Evolutionary conservation across 2,329 filamentous ascomycete genomes (phyloP).

Genomic region (Cryphonectria carpinicola): DNA sequence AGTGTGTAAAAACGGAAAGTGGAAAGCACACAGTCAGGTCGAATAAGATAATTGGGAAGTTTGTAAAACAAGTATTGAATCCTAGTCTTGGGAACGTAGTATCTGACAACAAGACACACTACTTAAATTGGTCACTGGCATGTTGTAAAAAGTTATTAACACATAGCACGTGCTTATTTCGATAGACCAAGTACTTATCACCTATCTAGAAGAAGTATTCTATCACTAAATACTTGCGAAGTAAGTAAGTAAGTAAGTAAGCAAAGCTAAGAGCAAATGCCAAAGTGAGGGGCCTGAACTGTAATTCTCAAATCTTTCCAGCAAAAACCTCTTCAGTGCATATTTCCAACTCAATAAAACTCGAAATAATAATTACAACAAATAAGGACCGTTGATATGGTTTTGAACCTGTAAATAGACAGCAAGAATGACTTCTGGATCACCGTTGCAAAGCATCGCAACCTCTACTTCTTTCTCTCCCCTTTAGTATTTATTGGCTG

Average conservation of each 20-base stretch:
- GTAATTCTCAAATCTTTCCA: not conserved
- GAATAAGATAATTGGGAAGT: not conserved
- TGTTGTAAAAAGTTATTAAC: not conserved
- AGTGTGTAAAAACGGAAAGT: not conserved
- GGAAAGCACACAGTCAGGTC: not conserved
- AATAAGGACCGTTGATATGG: not conserved
- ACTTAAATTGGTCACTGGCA: not conserved
- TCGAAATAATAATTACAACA: not conserved
- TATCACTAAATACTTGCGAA: not conserved
- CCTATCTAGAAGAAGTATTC: not conserved
- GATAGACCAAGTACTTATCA: not conserved
- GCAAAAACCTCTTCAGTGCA: not conserved
- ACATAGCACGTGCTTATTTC: not conserved
- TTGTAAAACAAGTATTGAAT: not conserved
- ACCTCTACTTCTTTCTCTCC: not conserved
- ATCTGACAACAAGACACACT: not conserved
- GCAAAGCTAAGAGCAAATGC: not conserved
- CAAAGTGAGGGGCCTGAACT: not conserved
- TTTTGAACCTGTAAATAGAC: not conserved
- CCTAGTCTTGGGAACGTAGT: not conserved
- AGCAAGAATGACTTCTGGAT: not conserved
- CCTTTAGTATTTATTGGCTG: not conserved
- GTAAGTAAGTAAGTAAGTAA: too few species aligned
- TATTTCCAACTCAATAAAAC: not conserved
- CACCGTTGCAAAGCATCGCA: not conserved